phyloP scores from a whole-genome alignment of 2,329 filamentous ascomycete genomes.

The Sporothrix curviconia region DNA sequence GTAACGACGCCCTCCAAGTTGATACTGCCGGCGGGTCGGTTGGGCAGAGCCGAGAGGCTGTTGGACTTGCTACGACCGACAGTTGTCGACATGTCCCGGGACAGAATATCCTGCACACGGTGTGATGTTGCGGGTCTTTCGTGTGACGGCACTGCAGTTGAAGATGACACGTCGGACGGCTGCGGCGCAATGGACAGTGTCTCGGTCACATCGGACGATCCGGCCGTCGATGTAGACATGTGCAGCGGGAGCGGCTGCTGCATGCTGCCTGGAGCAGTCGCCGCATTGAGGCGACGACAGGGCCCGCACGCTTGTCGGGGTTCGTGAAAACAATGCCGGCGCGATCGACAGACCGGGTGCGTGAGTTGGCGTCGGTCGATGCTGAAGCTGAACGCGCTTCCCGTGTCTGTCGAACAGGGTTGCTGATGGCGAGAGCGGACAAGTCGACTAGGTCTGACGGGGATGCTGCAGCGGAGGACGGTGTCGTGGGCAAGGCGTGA shows the following conservation, averaged over 20 bases:
- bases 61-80: slow-evolving; percentile 8
- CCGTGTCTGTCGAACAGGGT: slow-evolving; percentile 38
- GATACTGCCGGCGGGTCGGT: neutral
- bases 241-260: slow-evolving; percentile 31
- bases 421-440: slow-evolving; percentile 29
- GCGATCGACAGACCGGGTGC: slow-evolving; percentile 59
- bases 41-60: slow-evolving; percentile 5
- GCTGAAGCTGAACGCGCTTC: slow-evolving; percentile 28
- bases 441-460: no score
- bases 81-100: slow-evolving; percentile 14
- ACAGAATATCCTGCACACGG: slow-evolving; percentile 32
- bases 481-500: slow-evolving; percentile 26
- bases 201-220: slow-evolving; percentile 10
- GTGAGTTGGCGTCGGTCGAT: slow-evolving; percentile 39
- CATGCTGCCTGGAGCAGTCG: slow-evolving; percentile 54
- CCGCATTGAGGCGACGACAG: slow-evolving; percentile 57
- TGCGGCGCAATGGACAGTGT: no score
- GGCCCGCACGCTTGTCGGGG: slow-evolving; percentile 56
- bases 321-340: slow-evolving; percentile 46
- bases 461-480: neutral
- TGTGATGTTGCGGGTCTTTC: slow-evolving; percentile 45
- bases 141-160: slow-evolving; percentile 22
- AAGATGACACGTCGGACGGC: no score
- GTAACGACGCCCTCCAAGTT: no score
- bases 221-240: slow-evolving; percentile 16